phyloP scores from a whole-genome alignment of 2,329 filamentous ascomycete species.

The Colletotrichum melonis region DNA sequence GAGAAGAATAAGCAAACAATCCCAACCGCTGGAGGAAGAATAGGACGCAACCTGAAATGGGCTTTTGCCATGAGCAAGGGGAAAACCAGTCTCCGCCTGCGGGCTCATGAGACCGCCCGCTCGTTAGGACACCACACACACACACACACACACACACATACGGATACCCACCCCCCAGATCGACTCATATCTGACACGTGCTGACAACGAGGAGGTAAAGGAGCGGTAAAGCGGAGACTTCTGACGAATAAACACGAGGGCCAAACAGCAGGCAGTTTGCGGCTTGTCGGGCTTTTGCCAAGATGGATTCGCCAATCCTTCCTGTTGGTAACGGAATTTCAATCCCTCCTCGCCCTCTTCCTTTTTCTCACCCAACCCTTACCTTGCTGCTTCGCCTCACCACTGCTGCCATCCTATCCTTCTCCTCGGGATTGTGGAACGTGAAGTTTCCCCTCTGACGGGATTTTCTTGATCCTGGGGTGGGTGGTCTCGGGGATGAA shows the following conservation, averaged over 20 bases:
- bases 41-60: neutral
- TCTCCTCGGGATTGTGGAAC: neutral
- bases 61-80: neutral
- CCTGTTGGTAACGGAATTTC: neutral
- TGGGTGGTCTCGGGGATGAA: slow-evolving; percentile 11
- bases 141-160: no score
- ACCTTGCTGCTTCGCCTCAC: neutral
- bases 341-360: neutral
- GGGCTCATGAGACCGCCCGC: neutral
- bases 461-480: neutral
- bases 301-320: neutral
- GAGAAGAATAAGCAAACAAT: no score
- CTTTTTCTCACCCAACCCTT: neutral
- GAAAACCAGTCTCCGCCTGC: no score
- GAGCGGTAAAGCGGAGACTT: neutral
- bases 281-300: neutral
- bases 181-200: slow-evolving; percentile 3
- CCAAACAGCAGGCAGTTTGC: neutral
- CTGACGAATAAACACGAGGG: neutral
- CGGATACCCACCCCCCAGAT: neutral
- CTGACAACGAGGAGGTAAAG: neutral
- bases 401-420: neutral
- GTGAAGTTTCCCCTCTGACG: neutral
- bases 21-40: neutral
- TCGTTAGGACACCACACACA: neutral